Conservation (phyloP, 768 basidiomycete genomes). For the Holtermannia corniformis region DNA sequence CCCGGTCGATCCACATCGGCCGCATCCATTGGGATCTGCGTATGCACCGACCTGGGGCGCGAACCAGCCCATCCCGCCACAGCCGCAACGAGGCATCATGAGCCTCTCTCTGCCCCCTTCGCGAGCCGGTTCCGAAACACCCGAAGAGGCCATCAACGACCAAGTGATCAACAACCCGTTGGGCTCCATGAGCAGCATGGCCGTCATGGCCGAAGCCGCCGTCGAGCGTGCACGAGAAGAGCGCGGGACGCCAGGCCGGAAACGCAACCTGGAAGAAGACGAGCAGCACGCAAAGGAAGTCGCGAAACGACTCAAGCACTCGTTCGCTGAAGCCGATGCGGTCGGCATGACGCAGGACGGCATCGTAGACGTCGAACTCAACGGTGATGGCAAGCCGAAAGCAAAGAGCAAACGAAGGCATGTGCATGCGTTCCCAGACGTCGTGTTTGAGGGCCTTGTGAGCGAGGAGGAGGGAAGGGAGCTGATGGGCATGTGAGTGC, state of each 20-base stretch:
- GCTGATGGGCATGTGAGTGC: slow-evolving; percentile 67
- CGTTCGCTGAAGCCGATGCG: slow-evolving; percentile 1
- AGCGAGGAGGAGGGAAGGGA: slow-evolving; percentile 74
- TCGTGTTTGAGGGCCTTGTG: slow-evolving; percentile 74
- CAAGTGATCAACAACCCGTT: slow-evolving; percentile 43
- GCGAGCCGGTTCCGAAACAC: slow-evolving; percentile 48
- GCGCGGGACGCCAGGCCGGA: background rate
- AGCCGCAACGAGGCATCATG: background rate
- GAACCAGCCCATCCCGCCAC: background rate
- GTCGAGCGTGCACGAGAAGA: slow-evolving; percentile 38
- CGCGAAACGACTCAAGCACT: background rate
- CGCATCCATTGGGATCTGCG: background rate
- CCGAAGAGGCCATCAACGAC: slow-evolving; percentile 60
- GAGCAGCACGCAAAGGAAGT: background rate
- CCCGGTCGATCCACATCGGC: background rate
- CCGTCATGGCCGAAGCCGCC: slow-evolving; percentile 39
- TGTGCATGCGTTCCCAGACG: slow-evolving; percentile 64
- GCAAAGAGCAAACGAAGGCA: slow-evolving; percentile 21
- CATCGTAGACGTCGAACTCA: background rate
- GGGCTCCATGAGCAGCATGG: slow-evolving; percentile 37
- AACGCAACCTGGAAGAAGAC: background rate
- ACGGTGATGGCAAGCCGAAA: slow-evolving; percentile 13
- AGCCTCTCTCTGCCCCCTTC: slow-evolving; percentile 27
- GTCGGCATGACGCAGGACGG: background rate
- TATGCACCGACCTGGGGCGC: background rate